Conservation (phyloP, 306 rosid species). For the Morella rubra region DNA sequence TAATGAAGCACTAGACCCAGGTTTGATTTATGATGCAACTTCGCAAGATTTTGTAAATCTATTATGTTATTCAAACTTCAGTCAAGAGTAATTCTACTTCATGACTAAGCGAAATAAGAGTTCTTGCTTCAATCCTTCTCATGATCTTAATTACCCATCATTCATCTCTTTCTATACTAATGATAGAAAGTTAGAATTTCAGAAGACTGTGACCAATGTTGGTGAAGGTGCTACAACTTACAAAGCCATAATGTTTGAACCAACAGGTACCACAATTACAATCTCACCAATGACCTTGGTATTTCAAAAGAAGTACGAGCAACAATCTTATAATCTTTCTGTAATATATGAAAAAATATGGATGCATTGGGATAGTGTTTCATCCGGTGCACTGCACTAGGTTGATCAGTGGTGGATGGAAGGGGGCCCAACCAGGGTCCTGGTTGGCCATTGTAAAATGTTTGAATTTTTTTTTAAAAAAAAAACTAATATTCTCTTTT, state of each 20-base stretch:
- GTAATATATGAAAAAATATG: neutral
- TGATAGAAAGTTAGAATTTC: neutral
- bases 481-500: too few species aligned
- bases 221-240: too few species aligned
- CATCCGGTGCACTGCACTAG: neutral
- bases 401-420: too few species aligned
- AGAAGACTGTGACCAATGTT: neutral
- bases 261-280: neutral
- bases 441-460: too few species aligned
- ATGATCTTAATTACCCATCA: neutral
- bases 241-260: neutral
- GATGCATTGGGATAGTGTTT: neutral
- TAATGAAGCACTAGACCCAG: neutral
- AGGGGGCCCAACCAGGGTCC: too few species aligned
- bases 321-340: neutral
- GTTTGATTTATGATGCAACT: constrained; percentile 6
- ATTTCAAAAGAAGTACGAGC: neutral
- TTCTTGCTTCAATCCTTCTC: neutral
- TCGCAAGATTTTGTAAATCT: neutral
- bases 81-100: neutral
- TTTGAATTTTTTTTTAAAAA: too few species aligned
- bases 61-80: neutral
- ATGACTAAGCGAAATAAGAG: neutral
- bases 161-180: neutral
- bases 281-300: neutral